Evolutionary conservation across 1,139 yeast species (phyloP).

Genomic region (Torulaspora pretoriensis): DNA sequence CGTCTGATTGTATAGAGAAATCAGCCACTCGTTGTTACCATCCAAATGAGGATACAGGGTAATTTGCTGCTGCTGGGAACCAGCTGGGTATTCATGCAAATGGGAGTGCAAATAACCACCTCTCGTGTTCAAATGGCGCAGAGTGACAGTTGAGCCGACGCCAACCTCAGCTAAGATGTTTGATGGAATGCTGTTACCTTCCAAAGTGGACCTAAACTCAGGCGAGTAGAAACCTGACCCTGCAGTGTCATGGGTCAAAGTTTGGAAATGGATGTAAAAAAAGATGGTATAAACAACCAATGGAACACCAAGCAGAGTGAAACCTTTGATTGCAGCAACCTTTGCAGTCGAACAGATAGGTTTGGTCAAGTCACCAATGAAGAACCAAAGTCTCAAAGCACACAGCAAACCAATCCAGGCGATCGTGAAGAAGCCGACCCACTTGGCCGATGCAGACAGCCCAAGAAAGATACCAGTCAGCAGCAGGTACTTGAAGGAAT

Average conservation of each 20-base stretch:
- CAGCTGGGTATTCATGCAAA: slow-evolving; percentile 75
- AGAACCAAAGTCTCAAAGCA: slow-evolving; percentile 76
- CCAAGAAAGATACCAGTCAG: slow-evolving; percentile 83
- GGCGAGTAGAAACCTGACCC: slow-evolving; percentile 89
- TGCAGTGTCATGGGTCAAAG: slow-evolving; percentile 72
- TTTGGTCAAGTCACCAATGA: slow-evolving; percentile 72
- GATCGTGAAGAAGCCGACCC: slow-evolving; percentile 95
- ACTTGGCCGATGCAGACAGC: slow-evolving; percentile 81
- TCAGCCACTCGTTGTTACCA: slow-evolving; percentile 76
- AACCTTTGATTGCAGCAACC: slow-evolving; percentile 50
- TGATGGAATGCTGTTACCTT: slow-evolving; percentile 65
- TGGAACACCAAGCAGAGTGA: slow-evolving; percentile 67
- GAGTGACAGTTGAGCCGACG: slow-evolving; percentile 70
- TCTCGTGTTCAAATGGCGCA: slow-evolving; percentile 79
- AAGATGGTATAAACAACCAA: slow-evolving; percentile 59
- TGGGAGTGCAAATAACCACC: slow-evolving; percentile 98
- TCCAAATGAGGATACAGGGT: slow-evolving; percentile 93
- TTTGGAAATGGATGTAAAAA: slow-evolving; percentile 74
- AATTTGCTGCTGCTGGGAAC: slow-evolving; percentile 92
- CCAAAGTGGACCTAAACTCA: slow-evolving; percentile 76
- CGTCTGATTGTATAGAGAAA: slow-evolving; percentile 60
- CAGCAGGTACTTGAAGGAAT: slow-evolving; percentile 68
- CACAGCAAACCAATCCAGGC: slow-evolving; percentile 87
- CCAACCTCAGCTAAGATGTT: slow-evolving; percentile 80
- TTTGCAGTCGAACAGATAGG: slow-evolving; percentile 28